These are phyloP conservation scores for Speleostelium caveatum DNA, from an alignment of 78 protist species.

Conservation along the genomic window DNA sequence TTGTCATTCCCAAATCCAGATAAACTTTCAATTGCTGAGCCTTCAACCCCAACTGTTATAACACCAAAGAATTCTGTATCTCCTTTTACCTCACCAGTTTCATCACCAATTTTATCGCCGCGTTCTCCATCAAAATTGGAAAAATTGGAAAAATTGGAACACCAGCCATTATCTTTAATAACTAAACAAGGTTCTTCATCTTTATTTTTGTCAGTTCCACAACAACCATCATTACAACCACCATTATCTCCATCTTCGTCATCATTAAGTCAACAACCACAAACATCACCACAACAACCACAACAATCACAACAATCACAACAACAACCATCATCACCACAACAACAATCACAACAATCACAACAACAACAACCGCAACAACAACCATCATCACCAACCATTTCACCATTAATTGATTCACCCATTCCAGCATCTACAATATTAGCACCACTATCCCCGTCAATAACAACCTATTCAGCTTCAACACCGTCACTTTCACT, in stretches of 20 bases:
- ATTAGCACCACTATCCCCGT: too few species aligned
- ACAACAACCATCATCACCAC: background rate
- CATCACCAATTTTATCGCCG: background rate
- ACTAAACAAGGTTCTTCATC: too few species aligned
- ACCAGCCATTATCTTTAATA: too few species aligned
- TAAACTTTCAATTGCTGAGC: background rate
- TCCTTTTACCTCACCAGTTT: background rate
- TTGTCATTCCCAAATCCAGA: background rate
- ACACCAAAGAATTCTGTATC: background rate
- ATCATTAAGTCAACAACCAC: background rate
- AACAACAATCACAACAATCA: background rate
- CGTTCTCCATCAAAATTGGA: background rate
- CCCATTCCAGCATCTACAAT: too few species aligned
- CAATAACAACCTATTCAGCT: too few species aligned
- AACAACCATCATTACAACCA: background rate
- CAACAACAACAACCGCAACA: background rate
- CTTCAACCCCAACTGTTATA: background rate
- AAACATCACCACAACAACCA: background rate
- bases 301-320: too few species aligned
- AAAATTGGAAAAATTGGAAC: too few species aligned
- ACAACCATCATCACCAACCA: constrained; percentile 9
- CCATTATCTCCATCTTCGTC: background rate
- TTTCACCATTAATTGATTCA: background rate
- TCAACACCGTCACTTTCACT: too few species aligned
- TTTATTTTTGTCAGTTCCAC: too few species aligned